phyloP scores from a whole-genome alignment of 2,329 filamentous ascomycete genomes.

The Cladosporium sp. region DNA sequence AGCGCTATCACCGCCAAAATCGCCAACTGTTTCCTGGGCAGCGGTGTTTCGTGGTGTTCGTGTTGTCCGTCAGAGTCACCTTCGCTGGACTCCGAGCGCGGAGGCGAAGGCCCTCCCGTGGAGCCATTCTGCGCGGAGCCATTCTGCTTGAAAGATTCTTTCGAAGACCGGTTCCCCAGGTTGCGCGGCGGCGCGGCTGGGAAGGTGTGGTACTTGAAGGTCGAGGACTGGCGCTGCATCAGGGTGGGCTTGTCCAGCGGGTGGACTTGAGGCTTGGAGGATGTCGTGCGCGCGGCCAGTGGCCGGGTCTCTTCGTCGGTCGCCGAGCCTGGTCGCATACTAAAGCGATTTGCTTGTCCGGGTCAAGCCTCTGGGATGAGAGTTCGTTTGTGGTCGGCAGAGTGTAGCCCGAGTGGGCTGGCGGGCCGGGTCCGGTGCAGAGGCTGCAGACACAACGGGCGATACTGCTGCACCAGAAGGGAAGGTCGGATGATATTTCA shows the following conservation, averaged over 20 bases:
- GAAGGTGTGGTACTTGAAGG: constrained; percentile 73
- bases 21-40: constrained; percentile 75
- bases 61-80: constrained; percentile 18
- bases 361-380: too few relatives aligned
- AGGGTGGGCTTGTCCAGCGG: constrained; percentile 18
- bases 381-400: too few relatives aligned
- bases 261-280: neutral
- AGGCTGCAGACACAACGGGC: too few relatives aligned
- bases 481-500: too few relatives aligned
- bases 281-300: neutral
- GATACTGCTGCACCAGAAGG: too few relatives aligned
- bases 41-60: constrained; percentile 54
- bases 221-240: constrained; percentile 44
- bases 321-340: neutral
- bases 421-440: too few relatives aligned
- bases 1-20: constrained; percentile 84
- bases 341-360: too few relatives aligned
- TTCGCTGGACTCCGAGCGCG: constrained; percentile 13
- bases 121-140: neutral
- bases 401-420: too few relatives aligned
- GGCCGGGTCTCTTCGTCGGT: constrained; percentile 1
- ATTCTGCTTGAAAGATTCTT: constrained; percentile 15
- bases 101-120: constrained; percentile 12
- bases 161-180: constrained; percentile 48
- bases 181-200: constrained; percentile 66